Evolutionary conservation across 225 moss, liverwort and hornwort species (phyloP).

Genomic region (Pleurozium schreberi): DNA sequence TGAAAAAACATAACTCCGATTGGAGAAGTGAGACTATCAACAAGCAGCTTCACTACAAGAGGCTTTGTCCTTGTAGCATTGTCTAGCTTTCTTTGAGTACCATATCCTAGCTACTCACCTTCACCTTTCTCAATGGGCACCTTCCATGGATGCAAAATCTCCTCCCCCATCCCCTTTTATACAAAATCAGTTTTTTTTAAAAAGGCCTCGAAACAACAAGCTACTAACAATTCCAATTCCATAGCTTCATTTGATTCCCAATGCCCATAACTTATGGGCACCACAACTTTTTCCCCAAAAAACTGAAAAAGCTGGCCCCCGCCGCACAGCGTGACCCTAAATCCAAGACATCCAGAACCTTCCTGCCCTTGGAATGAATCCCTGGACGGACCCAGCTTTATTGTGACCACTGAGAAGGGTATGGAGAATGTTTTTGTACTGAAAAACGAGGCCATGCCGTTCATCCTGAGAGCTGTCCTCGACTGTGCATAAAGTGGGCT

Average conservation of each 20-base stretch:
- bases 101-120: too few species aligned
- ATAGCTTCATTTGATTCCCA: too few species aligned
- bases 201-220: background rate
- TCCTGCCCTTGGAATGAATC: background rate
- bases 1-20: background rate
- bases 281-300: background rate
- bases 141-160: background rate
- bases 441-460: background rate
- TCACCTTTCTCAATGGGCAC: background rate
- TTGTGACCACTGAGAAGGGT: background rate
- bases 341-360: background rate
- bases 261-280: background rate
- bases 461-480: background rate
- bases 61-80: background rate
- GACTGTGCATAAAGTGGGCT: background rate
- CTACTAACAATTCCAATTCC: background rate
- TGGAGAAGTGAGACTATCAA: background rate
- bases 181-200: background rate
- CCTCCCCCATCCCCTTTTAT: background rate
- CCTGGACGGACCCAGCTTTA: background rate
- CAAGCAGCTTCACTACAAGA: background rate
- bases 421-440: slow-evolving; percentile 7
- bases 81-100: background rate
- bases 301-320: background rate
- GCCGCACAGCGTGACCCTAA: too few species aligned